Conservation (phyloP, 2,329 filamentous ascomycete genomes). For the Coleophoma eucalyptorum region DNA sequence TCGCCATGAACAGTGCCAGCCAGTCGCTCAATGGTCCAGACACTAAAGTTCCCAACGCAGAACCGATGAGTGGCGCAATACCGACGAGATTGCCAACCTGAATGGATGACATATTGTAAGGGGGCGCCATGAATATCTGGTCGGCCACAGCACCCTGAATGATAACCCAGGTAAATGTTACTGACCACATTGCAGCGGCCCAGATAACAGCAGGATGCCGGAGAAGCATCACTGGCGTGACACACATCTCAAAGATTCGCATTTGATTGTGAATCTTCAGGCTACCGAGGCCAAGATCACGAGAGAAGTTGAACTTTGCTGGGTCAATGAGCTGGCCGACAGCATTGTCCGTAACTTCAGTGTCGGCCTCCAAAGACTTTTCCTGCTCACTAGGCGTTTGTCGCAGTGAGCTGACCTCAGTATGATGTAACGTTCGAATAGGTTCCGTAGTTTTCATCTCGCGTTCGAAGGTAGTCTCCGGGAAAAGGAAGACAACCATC, state of each 20-base stretch:
- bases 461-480: constrained; percentile 32
- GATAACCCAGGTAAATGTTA: constrained; percentile 8
- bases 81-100: constrained; percentile 5
- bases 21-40: constrained; percentile 10
- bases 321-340: not conserved
- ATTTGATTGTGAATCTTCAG: constrained; percentile 2
- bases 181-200: constrained; percentile 6
- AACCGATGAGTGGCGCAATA: constrained; percentile 3
- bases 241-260: not conserved
- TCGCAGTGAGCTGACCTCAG: not conserved
- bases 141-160: not conserved
- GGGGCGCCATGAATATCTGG: constrained; percentile 6
- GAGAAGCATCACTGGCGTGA: constrained; percentile 1
- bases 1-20: constrained; percentile 11
- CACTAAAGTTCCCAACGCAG: constrained; percentile 1
- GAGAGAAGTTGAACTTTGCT: not conserved
- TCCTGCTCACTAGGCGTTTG: not conserved
- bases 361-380: not conserved
- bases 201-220: constrained; percentile 6
- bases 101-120: constrained; percentile 4
- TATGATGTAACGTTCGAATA: not conserved
- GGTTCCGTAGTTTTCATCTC: not conserved
- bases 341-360: not conserved
- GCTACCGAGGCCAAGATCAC: not conserved
- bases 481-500: constrained; percentile 34